These are phyloP conservation scores for Solanum rostratum DNA, from an alignment of 257 asterid species.

Conservation along the genomic window DNA sequence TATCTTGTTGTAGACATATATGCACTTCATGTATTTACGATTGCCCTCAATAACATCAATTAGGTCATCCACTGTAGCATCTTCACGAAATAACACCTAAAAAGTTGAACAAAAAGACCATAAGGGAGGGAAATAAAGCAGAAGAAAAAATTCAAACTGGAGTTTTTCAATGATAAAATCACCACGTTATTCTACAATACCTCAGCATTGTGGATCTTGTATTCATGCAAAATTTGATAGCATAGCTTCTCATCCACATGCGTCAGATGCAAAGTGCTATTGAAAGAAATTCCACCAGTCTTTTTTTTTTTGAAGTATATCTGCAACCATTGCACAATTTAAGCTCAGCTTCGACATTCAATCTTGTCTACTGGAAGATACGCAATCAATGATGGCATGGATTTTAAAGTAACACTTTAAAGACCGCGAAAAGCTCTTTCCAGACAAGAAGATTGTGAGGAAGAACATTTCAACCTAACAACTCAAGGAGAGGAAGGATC, in stretches of 20 bases:
- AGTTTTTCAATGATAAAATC: not conserved
- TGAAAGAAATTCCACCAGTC: conserved; percentile 96
- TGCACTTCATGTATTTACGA: conserved; percentile 93
- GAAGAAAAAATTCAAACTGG: not conserved
- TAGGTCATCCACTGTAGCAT: conserved; percentile 96
- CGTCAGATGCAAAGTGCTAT: conserved; percentile 73
- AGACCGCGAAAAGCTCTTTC: not conserved
- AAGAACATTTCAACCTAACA: not conserved
- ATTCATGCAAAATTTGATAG: conserved; percentile 94
- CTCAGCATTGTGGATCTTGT: conserved; percentile 99
- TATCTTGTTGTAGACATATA: conserved; percentile 93
- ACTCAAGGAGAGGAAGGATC: not conserved
- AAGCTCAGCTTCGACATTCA: conserved; percentile 1
- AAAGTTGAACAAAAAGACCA: not conserved
- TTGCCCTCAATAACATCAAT: conserved; percentile 98
- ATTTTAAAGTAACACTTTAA: not conserved
- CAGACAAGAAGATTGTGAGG: not conserved
- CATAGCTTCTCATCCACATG: conserved; percentile 98
- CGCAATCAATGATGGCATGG: not conserved
- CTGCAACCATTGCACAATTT: conserved; percentile 28
- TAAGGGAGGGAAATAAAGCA: not conserved
- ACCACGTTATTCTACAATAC: conserved; percentile 22
- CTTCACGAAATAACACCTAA: conserved; percentile 92
- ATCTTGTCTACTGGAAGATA: not conserved
- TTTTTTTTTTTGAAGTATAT: conserved; percentile 96